Evolutionary conservation across 2,329 filamentous ascomycete genomes (phyloP).

Genomic region (Penicillium glabrum): DNA sequence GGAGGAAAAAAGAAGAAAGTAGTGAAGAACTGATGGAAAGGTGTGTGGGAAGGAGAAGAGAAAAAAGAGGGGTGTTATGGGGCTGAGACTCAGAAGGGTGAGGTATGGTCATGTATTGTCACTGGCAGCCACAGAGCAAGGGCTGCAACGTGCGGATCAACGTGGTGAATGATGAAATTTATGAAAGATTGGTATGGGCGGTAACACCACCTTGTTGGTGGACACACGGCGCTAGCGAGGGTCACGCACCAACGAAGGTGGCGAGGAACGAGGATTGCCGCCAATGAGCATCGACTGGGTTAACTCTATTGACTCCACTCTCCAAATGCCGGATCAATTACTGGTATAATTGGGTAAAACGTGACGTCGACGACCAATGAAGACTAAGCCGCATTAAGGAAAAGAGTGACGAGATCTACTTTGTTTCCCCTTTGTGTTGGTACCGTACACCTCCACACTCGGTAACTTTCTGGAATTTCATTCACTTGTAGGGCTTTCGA

Average conservation of each 20-base stretch:
- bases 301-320: slow-evolving; percentile 1
- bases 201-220: background rate
- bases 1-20: slow-evolving; percentile 8
- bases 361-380: slow-evolving; percentile 22
- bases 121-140: background rate
- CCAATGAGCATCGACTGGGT: background rate
- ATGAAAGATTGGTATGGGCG: background rate
- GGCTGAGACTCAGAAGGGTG: slow-evolving; percentile 30
- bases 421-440: background rate
- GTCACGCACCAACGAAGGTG: slow-evolving; percentile 21
- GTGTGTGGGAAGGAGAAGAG: slow-evolving; percentile 10
- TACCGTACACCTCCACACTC: background rate
- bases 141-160: background rate
- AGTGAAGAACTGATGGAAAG: slow-evolving; percentile 1
- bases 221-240: slow-evolving; percentile 1
- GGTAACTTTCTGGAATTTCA: background rate
- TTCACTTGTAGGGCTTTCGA: background rate
- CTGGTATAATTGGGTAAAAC: slow-evolving; percentile 8
- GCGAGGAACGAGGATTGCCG: slow-evolving; percentile 3
- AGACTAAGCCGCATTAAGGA: slow-evolving; percentile 1
- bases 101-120: slow-evolving; percentile 18
- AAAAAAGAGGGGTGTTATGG: slow-evolving; percentile 33
- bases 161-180: background rate
- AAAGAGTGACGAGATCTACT: slow-evolving; percentile 6
- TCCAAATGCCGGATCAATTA: slow-evolving; percentile 6